phyloP scores from a whole-genome alignment of 108 stramenopile species.

The Cyclostephanos invisitatus region DNA sequence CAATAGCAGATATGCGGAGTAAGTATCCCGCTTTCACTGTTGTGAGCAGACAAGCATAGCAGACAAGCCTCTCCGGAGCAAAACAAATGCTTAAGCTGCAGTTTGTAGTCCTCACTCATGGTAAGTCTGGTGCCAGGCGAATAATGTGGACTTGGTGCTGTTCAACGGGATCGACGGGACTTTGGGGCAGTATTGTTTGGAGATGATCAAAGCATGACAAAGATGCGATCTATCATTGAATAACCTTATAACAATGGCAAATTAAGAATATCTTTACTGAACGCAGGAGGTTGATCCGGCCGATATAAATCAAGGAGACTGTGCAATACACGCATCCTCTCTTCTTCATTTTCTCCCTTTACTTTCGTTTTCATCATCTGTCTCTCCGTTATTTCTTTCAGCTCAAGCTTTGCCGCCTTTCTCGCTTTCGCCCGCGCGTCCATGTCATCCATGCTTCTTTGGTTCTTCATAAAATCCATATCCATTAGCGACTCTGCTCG shows the following conservation, averaged over 20 bases:
- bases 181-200: not conserved
- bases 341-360: not conserved
- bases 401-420: slow-evolving; percentile 34
- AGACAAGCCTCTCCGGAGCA: too few relatives aligned
- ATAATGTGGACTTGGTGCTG: too few relatives aligned
- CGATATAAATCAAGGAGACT: slow-evolving; percentile 11
- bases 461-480: slow-evolving; percentile 37
- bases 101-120: too few relatives aligned
- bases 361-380: not conserved
- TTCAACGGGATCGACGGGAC: too few relatives aligned
- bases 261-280: slow-evolving; percentile 17
- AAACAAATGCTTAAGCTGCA: too few relatives aligned
- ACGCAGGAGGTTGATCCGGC: slow-evolving; percentile 36
- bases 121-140: too few relatives aligned
- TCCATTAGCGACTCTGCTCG: slow-evolving; percentile 34
- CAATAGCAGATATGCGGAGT: too few relatives aligned
- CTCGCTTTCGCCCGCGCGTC: slow-evolving; percentile 35
- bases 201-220: not conserved
- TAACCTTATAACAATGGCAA: slow-evolving; percentile 27
- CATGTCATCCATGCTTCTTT: slow-evolving; percentile 40
- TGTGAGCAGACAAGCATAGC: too few relatives aligned
- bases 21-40: too few relatives aligned
- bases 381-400: slow-evolving; percentile 25
- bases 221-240: not conserved
- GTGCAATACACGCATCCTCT: slow-evolving; percentile 22